Percentiles rank a stretch among this genome's conserved stretches.
These are phyloP conservation scores for Geotrichum macrosporum DNA, from an alignment of 1,139 yeast species.

Conservation along the genomic window DNA sequence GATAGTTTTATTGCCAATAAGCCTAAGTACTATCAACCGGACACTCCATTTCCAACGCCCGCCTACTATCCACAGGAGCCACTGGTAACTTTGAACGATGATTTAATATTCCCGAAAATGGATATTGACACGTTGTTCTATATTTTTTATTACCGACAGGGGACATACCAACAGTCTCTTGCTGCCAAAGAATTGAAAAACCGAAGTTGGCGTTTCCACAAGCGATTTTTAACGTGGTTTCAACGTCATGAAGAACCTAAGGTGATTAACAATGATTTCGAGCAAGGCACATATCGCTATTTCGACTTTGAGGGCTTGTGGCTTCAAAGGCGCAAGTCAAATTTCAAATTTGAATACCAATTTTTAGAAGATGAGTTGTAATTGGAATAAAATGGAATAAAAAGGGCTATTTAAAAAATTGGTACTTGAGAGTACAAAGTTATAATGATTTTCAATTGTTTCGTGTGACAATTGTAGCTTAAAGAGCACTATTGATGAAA, in stretches of 20 bases:
- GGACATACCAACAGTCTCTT: slow-evolving; percentile 66
- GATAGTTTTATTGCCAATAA: slow-evolving; percentile 88
- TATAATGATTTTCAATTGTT: background rate
- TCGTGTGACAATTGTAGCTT: background rate
- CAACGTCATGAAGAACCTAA: slow-evolving; percentile 57
- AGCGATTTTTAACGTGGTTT: slow-evolving; percentile 79
- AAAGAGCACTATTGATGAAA: slow-evolving; percentile 13
- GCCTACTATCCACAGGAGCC: slow-evolving; percentile 93
- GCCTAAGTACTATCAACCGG: slow-evolving; percentile 72
- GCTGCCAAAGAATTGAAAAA: slow-evolving; percentile 78
- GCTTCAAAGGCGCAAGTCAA: slow-evolving; percentile 76
- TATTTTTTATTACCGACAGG: slow-evolving; percentile 79
- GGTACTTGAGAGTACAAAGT: background rate
- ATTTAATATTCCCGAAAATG: slow-evolving; percentile 57
- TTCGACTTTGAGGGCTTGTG: slow-evolving; percentile 90
- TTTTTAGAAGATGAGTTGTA: slow-evolving; percentile 43
- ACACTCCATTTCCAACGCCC: slow-evolving; percentile 83
- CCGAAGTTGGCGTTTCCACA: slow-evolving; percentile 88
- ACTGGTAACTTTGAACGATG: slow-evolving; percentile 41
- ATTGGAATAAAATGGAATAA: background rate
- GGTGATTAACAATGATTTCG: slow-evolving; percentile 43
- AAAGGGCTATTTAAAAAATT: background rate
- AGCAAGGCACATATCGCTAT: slow-evolving; percentile 63
- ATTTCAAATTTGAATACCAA: slow-evolving; percentile 54
- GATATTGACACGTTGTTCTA: slow-evolving; percentile 87